Percentiles rank a stretch among this genome's conserved stretches.
Evolutionary conservation across 129 eudicot species (phyloP).

Genomic region (Silybum marianum): DNA sequence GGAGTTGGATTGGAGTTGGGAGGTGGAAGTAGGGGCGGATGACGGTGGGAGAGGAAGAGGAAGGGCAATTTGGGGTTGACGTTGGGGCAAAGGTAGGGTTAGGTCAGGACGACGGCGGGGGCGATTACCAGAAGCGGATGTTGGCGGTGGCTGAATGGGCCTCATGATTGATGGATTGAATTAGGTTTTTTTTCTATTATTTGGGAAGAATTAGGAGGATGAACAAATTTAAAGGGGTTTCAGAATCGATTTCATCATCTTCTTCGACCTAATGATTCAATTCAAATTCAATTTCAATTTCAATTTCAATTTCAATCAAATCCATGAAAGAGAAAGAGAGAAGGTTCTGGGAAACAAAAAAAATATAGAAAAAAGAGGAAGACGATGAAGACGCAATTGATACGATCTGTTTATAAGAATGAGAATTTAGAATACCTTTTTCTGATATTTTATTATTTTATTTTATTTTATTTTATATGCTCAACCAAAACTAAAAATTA

Average conservation of each 20-base stretch:
- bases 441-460: too few relatives aligned
- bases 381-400: constrained; percentile 26
- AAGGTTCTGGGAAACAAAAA: constrained; percentile 14
- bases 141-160: constrained; percentile 54
- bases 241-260: constrained; percentile 1
- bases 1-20: constrained; percentile 7
- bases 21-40: constrained; percentile 37
- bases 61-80: constrained; percentile 46
- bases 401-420: background rate
- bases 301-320: background rate
- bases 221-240: background rate
- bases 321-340: constrained; percentile 13
- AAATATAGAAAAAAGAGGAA: constrained; percentile 20
- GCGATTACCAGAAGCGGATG: constrained; percentile 37
- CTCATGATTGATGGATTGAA: constrained; percentile 33
- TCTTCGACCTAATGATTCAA: background rate
- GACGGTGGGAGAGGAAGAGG: constrained; percentile 56
- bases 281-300: background rate
- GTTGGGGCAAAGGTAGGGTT: constrained; percentile 61
- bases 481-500: too few relatives aligned
- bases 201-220: background rate
- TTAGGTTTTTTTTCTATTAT: background rate
- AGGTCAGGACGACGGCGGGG: constrained; percentile 64
- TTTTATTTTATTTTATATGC: too few relatives aligned
- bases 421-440: background rate